Conservation (phyloP, 805 yeast species). For the Candida hungchunana region DNA sequence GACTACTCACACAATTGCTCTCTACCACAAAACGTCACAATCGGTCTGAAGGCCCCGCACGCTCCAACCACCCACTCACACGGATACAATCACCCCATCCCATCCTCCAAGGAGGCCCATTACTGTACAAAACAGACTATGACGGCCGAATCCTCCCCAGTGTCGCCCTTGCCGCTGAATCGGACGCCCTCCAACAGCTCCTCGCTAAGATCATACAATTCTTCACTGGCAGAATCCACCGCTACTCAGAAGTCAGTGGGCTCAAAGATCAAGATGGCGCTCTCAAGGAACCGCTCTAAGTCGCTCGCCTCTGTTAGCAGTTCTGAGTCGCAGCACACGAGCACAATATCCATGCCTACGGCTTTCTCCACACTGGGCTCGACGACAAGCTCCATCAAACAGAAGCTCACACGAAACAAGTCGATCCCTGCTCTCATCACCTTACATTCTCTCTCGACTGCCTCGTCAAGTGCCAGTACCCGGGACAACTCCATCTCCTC, state of each 20-base stretch:
- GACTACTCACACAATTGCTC: not conserved
- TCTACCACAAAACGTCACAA: not conserved
- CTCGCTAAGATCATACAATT: constrained; percentile 21
- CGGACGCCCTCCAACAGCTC: constrained; percentile 22
- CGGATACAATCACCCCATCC: no score
- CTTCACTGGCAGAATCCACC: constrained; percentile 21
- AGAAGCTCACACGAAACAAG: constrained; percentile 8
- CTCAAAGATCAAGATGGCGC: constrained; percentile 8
- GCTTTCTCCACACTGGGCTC: constrained; percentile 1
- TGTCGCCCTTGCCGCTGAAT: constrained; percentile 8
- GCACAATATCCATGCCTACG: no score
- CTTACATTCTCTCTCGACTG: constrained; percentile 4
- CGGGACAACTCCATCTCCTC: constrained; percentile 25
- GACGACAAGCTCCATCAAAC: constrained; percentile 1
- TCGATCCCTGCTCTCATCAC: constrained; percentile 3
- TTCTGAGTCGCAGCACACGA: constrained; percentile 4
- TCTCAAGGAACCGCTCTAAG: constrained; percentile 17
- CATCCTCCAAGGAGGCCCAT: no score
- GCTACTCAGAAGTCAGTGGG: constrained; percentile 14
- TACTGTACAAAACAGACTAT: not conserved
- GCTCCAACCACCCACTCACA: no score
- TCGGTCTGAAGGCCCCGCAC: not conserved
- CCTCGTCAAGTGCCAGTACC: constrained; percentile 11
- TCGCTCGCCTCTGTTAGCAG: constrained; percentile 10
- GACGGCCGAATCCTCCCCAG: constrained; percentile 9